A percentile compares a stretch with the other conserved stretches of the same genome.
phyloP scores from a whole-genome alignment of 495 filamentous ascomycete species.

The Gamarada debralockiae region DNA sequence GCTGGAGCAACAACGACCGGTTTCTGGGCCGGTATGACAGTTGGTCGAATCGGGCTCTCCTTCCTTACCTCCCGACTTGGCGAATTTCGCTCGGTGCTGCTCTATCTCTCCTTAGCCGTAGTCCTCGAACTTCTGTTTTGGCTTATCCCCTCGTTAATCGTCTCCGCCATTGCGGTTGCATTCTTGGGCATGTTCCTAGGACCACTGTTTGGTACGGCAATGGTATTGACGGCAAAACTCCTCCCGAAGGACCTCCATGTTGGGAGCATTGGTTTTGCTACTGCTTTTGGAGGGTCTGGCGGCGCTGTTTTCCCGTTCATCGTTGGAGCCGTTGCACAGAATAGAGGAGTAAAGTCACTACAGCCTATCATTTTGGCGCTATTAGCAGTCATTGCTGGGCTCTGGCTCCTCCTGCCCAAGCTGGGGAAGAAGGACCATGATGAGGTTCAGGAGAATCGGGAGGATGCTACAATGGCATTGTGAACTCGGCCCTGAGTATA shows the following conservation, averaged over 20 bases:
- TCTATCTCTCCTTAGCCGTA: constrained; percentile 60
- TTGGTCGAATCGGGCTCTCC: constrained; percentile 67
- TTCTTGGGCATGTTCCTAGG: constrained; percentile 77
- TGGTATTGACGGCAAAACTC: constrained; percentile 74
- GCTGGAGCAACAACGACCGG: constrained; percentile 76
- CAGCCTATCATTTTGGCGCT: constrained; percentile 22
- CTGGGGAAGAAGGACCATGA: background rate
- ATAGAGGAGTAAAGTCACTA: constrained; percentile 66
- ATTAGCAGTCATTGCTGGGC: constrained; percentile 5
- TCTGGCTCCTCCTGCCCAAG: constrained; percentile 15
- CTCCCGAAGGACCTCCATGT: constrained; percentile 75
- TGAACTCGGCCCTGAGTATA: too few species aligned
- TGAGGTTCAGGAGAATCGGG: background rate
- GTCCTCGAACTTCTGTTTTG: constrained; percentile 74
- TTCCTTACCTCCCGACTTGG: constrained; percentile 66
- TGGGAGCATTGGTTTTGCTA: constrained; percentile 74
- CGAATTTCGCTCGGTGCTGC: constrained; percentile 54
- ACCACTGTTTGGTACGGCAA: constrained; percentile 73
- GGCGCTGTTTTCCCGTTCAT: constrained; percentile 80
- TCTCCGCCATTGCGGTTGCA: constrained; percentile 65
- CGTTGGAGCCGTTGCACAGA: constrained; percentile 72
- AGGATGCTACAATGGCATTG: too few species aligned
- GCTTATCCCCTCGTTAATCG: constrained; percentile 75
- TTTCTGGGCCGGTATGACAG: constrained; percentile 80
- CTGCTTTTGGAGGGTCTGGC: constrained; percentile 73